Percentiles rank a stretch among this genome's conserved stretches.
phyloP scores from a whole-genome alignment of 176 grass and related monocot genomes.

The Luzula sylvatica region DNA sequence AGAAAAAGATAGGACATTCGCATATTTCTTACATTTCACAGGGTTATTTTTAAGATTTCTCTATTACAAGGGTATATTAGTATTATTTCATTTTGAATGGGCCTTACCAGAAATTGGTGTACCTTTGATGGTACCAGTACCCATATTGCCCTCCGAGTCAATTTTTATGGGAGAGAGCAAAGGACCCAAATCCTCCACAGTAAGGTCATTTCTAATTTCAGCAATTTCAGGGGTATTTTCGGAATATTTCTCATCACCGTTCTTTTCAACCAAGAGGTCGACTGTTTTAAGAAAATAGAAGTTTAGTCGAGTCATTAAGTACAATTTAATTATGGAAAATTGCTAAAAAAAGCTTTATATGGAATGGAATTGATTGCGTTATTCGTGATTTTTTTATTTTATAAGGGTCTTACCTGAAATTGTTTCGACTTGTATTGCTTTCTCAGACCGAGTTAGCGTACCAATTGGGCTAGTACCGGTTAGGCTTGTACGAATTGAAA shows the following conservation, averaged over 20 bases:
- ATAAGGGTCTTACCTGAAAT: conserved; percentile 2
- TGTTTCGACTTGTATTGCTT: background rate
- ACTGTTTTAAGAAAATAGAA: background rate
- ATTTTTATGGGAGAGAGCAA: background rate
- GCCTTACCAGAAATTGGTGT: conserved; percentile 6
- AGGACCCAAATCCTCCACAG: background rate
- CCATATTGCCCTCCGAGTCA: background rate
- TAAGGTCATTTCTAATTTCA: conserved; percentile 2
- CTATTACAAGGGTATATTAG: background rate
- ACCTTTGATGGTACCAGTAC: background rate
- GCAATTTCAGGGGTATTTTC: background rate
- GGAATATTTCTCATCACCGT: background rate
- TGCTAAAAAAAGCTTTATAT: too few species aligned
- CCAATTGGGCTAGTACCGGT: too few species aligned
- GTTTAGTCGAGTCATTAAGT: too few species aligned
- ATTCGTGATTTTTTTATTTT: too few species aligned
- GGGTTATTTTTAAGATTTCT: background rate
- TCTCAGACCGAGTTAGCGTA: background rate
- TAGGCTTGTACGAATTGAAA: background rate
- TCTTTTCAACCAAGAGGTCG: background rate
- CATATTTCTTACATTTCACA: background rate
- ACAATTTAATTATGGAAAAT: too few species aligned
- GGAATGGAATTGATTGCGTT: too few species aligned
- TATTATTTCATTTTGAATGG: background rate
- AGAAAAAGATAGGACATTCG: background rate